phyloP scores from a whole-genome alignment of 306 rosid genomes.

The Vigna nakashimae region DNA sequence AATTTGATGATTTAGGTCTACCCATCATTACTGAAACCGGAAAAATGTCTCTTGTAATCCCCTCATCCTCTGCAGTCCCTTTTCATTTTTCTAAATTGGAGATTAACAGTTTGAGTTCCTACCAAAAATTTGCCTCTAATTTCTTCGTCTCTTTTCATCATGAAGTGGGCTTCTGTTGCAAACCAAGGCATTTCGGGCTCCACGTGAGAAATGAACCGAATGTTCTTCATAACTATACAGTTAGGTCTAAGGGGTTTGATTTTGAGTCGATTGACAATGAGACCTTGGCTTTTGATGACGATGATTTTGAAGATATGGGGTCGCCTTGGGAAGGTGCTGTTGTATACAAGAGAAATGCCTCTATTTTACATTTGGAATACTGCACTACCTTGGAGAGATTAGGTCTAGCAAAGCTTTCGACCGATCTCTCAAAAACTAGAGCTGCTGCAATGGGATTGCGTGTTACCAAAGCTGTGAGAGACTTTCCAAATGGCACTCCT shows the following conservation, averaged over 20 bases:
- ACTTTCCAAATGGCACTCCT: conserved; percentile 83
- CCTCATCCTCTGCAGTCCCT: conserved; percentile 52
- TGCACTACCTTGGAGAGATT: conserved; percentile 97
- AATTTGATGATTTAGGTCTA: conserved; percentile 38
- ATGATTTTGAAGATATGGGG: conserved; percentile 53
- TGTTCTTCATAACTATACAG: conserved; percentile 37
- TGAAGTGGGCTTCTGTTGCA: conserved; percentile 28
- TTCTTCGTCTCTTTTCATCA: conserved; percentile 45
- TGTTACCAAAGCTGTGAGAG: conserved; percentile 75
- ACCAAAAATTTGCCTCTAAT: conserved; percentile 26
- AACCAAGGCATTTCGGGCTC: conserved; percentile 15
- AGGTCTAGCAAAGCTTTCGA: conserved; percentile 76
- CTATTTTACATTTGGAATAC: conserved; percentile 72
- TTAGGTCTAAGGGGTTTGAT: conserved; percentile 49
- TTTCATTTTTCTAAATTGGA: conserved; percentile 46
- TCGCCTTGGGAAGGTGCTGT: conserved; percentile 95
- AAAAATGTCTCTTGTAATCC: conserved; percentile 66
- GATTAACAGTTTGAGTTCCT: conserved; percentile 45
- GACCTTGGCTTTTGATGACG: conserved; percentile 56
- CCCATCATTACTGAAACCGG: conserved; percentile 20
- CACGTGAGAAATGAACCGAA: conserved; percentile 34
- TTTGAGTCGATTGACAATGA: conserved; percentile 51
- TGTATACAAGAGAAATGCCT: conserved; percentile 74
- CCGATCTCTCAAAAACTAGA: conserved; percentile 68
- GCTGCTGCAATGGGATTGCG: conserved; percentile 91